Percentiles rank a stretch among this genome's conserved stretches.
phyloP scores from a whole-genome alignment of 331 rosid genomes.

The Spiraea crenata region DNA sequence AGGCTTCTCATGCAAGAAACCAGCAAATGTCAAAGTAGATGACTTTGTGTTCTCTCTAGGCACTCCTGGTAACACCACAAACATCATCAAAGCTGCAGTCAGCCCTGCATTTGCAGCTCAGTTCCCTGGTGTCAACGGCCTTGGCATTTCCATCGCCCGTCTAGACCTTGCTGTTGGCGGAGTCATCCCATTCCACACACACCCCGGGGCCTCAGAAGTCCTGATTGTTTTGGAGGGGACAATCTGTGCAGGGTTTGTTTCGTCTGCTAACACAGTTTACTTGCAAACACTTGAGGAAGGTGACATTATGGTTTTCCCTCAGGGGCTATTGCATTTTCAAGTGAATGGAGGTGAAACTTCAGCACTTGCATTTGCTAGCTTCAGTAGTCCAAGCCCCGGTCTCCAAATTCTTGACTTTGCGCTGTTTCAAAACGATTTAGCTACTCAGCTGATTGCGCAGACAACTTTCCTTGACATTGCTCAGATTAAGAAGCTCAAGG shows the following conservation, averaged over 20 bases:
- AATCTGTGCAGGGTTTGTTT: slow-evolving; percentile 54
- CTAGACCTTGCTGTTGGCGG: slow-evolving; percentile 52
- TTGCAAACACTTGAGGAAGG: slow-evolving; percentile 46
- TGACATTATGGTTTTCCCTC: slow-evolving; percentile 66
- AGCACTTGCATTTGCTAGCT: slow-evolving; percentile 42
- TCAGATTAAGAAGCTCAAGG: slow-evolving; percentile 64
- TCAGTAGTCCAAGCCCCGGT: slow-evolving; percentile 65
- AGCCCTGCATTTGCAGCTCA: slow-evolving; percentile 55
- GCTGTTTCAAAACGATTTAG: slow-evolving; percentile 56
- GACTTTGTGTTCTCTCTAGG: slow-evolving; percentile 55
- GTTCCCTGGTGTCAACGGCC: slow-evolving; percentile 64
- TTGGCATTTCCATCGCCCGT: slow-evolving; percentile 56
- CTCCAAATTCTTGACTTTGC: slow-evolving; percentile 54
- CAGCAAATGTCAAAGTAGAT: slow-evolving; percentile 33
- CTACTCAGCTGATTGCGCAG: slow-evolving; percentile 36
- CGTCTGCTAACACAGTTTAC: slow-evolving; percentile 50
- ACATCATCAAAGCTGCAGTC: slow-evolving; percentile 55
- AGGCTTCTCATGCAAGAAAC: slow-evolving; percentile 65
- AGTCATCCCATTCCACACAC: slow-evolving; percentile 66
- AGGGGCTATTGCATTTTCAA: slow-evolving; percentile 67
- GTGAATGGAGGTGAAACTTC: slow-evolving; percentile 36
- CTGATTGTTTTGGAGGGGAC: slow-evolving; percentile 40
- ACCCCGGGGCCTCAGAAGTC: slow-evolving; percentile 62
- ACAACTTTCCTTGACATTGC: slow-evolving; percentile 56
- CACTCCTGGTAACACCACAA: slow-evolving; percentile 61